Conservation (phyloP, 2,329 filamentous ascomycete genomes). For the Coniella lustricola region DNA sequence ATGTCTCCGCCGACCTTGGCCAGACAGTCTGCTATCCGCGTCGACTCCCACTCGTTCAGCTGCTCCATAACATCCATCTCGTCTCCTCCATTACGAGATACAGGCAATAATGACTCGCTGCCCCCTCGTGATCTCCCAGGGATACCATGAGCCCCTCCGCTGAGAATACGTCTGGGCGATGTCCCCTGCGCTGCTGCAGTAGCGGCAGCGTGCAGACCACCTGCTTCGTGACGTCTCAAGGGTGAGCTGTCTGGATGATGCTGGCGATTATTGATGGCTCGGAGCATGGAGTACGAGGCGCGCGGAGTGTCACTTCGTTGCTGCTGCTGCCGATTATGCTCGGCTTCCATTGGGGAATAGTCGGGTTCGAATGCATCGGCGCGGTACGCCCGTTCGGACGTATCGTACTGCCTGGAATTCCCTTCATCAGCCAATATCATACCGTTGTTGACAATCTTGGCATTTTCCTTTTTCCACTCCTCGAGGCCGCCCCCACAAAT, state of each 20-base stretch:
- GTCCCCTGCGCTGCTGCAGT: no score
- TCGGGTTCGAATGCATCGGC: conserved; percentile 26
- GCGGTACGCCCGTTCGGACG: conserved; percentile 21
- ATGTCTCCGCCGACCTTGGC: conserved; percentile 15
- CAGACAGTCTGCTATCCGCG: conserved; percentile 21
- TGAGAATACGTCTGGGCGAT: no score
- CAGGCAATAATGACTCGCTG: neutral
- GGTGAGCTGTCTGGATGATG: neutral
- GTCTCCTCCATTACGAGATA: neutral
- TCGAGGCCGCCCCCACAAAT: conserved; percentile 48
- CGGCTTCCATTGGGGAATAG: conserved; percentile 10
- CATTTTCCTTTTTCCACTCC: conserved; percentile 40
- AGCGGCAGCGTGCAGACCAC: no score
- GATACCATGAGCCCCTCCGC: no score
- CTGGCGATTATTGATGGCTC: conserved; percentile 29
- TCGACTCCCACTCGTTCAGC: conserved; percentile 15
- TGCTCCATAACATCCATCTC: neutral
- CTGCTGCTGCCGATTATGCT: no score
- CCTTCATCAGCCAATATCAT: conserved; percentile 29
- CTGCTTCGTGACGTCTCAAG: no score
- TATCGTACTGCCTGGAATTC: conserved; percentile 16
- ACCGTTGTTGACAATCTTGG: conserved; percentile 37
- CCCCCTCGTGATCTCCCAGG: neutral
- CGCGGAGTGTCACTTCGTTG: conserved; percentile 22
- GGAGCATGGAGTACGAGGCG: conserved; percentile 29